Evolutionary conservation across 73 alveolate species (phyloP), one percentile per base, ranked within the genome.

Genomic region (Diophrys sp.): DNA sequence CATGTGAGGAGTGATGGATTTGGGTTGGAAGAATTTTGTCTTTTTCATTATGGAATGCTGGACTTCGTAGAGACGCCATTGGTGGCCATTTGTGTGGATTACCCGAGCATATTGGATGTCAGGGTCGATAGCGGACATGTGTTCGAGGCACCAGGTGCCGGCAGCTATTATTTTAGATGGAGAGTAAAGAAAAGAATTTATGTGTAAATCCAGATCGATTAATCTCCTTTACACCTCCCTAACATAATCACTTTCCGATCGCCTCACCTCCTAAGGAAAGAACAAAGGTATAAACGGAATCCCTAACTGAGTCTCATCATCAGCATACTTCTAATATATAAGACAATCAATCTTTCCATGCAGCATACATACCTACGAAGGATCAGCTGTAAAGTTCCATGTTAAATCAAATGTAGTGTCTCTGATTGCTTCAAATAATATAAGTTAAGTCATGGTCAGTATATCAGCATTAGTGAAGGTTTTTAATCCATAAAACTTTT

Each of bases 11-110:
- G 23, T 2, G 5, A 24, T 44, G n/a, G 2, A 53, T 56, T 78
- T 73, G 1, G 93, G 93, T 54, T 70, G 80, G 34, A 86, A 86
- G 76, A 86, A 86, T 33, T 80, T 80, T n/a, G 93, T 86, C 79
- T 80, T 86, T 34, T 86, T 86, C 24, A 54, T 70, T 74, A 74
- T 76, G 82, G 80, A 33, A 23, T 56, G 78, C 28, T 86, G 87
- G 11, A 86, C 66, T 33, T 86, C 93, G 30, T 67, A 79, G 0
- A 86, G 83, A 33, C 69, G 79, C 93, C 93, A 86, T 44, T 68
- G 29, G 67, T 79, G 89, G 23, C 93, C 93, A 33, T 86, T 79
- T 23, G 93, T 86, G 25, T 79, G 74, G 25, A 86, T 29, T 31
- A 82, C 81, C 24, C 93, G 31, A 1, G 71, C 87, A 69, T 79